A percentile compares a stretch with the other conserved stretches of the same genome.
phyloP scores from a whole-genome alignment of 169 alveolate species.

The Eimeria praecox region DNA sequence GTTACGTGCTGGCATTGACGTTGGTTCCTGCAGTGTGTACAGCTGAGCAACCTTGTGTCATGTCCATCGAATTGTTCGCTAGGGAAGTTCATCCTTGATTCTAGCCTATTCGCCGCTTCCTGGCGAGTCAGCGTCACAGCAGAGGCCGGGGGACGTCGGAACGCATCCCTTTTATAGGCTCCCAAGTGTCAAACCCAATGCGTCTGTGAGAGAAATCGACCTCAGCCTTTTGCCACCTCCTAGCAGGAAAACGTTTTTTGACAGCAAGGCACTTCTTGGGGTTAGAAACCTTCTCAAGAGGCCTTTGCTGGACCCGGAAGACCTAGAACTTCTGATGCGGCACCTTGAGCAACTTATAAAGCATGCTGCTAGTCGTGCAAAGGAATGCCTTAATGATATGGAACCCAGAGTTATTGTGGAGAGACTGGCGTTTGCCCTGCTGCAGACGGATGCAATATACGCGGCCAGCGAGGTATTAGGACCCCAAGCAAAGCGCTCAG shows the following conservation, averaged over 20 bases:
- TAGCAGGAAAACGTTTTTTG: neutral
- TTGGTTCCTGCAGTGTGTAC: neutral
- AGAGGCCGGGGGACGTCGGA: neutral
- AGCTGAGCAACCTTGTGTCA: neutral
- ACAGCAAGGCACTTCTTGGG: neutral
- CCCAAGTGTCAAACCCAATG: neutral
- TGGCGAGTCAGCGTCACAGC: neutral
- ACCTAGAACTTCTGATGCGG: neutral
- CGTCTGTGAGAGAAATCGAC: neutral
- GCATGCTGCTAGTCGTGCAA: neutral
- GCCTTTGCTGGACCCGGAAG: neutral
- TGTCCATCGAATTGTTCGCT: neutral
- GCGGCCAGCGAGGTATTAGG: constrained; percentile 38
- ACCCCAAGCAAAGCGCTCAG: neutral
- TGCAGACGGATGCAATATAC: neutral
- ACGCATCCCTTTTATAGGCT: neutral
- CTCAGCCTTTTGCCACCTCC: neutral
- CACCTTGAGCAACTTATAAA: neutral
- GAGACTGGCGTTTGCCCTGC: neutral
- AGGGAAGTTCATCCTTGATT: neutral
- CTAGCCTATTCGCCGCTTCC: neutral
- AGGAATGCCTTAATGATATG: neutral
- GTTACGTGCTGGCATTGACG: neutral
- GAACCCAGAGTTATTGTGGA: neutral
- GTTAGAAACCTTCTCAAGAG: neutral